Percentiles rank a stretch among this genome's conserved stretches.
Conservation (phyloP, 169 alveolate genomes). For the Perkinsus olseni region DNA sequence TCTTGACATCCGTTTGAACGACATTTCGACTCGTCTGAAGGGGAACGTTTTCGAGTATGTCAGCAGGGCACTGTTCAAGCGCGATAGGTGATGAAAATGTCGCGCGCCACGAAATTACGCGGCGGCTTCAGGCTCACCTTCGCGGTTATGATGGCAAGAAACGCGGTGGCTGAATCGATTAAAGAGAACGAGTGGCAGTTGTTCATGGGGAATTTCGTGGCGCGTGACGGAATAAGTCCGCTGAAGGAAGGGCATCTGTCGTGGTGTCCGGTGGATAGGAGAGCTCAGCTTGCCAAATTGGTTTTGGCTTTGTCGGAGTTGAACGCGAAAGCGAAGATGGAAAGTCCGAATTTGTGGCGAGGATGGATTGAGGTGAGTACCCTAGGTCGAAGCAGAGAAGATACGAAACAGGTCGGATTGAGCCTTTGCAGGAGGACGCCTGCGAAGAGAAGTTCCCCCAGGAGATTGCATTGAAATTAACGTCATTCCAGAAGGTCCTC, state of each 20-base stretch:
- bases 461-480: slow-evolving; percentile 35
- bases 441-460: slow-evolving; percentile 59
- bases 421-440: neutral
- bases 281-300: slow-evolving; percentile 53
- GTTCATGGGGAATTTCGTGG: slow-evolving; percentile 66
- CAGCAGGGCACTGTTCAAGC: slow-evolving; percentile 71
- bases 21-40: neutral
- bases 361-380: slow-evolving; percentile 45
- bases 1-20: slow-evolving; percentile 25
- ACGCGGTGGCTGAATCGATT: slow-evolving; percentile 30
- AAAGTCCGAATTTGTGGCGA: slow-evolving; percentile 17
- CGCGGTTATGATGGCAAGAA: neutral
- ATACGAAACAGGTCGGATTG: neutral
- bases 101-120: neutral
- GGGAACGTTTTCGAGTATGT: slow-evolving; percentile 44
- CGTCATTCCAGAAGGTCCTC: slow-evolving; percentile 69
- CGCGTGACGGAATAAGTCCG: slow-evolving; percentile 36
- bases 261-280: slow-evolving; percentile 71
- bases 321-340: slow-evolving; percentile 41
- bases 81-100: slow-evolving; percentile 59
- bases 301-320: slow-evolving; percentile 56
- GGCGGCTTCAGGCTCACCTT: neutral
- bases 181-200: slow-evolving; percentile 77
- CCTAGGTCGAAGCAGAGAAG: slow-evolving; percentile 42
- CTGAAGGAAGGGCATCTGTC: slow-evolving; percentile 34